Evolutionary conservation across 2,329 filamentous ascomycete genomes (phyloP).

Genomic region (Aspergillus tamarii): DNA sequence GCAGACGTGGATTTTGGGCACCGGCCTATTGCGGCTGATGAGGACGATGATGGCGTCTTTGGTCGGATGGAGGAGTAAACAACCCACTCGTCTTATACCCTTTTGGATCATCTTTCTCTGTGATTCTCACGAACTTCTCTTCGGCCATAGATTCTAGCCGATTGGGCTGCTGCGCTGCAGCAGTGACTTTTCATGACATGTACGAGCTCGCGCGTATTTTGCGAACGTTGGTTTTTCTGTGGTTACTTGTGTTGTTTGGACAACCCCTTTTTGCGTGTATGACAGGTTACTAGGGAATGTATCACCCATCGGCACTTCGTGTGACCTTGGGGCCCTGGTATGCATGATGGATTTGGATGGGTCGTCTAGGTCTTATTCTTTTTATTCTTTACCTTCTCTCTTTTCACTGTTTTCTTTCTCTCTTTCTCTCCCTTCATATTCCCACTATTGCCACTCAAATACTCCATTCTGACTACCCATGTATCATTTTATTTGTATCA

Average conservation of each 20-base stretch:
- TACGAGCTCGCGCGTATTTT: constrained; percentile 44
- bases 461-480: constrained; percentile 11
- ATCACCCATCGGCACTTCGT: constrained; percentile 13
- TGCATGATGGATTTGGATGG: constrained; percentile 16
- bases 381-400: constrained; percentile 3
- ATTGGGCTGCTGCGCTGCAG: constrained; percentile 22
- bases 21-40: constrained; percentile 67
- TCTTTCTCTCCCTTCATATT: constrained; percentile 1
- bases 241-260: constrained; percentile 23
- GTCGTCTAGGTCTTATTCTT: constrained; percentile 4
- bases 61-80: constrained; percentile 89
- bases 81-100: not conserved
- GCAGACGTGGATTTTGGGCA: constrained; percentile 40
- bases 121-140: constrained; percentile 4
- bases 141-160: constrained; percentile 6
- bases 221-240: constrained; percentile 30
- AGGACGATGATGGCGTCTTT: constrained; percentile 95
- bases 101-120: not conserved
- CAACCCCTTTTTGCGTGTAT: constrained; percentile 28
- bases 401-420: constrained; percentile 6
- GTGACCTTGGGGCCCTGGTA: constrained; percentile 10
- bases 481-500: constrained; percentile 11
- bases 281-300: constrained; percentile 21
- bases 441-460: constrained; percentile 5
- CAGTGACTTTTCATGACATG: constrained; percentile 36